A percentile compares a stretch with the other conserved stretches of the same genome.
phyloP scores from a whole-genome alignment of 2,329 filamentous ascomycete genomes.

The Calonectria multiphialidica region DNA sequence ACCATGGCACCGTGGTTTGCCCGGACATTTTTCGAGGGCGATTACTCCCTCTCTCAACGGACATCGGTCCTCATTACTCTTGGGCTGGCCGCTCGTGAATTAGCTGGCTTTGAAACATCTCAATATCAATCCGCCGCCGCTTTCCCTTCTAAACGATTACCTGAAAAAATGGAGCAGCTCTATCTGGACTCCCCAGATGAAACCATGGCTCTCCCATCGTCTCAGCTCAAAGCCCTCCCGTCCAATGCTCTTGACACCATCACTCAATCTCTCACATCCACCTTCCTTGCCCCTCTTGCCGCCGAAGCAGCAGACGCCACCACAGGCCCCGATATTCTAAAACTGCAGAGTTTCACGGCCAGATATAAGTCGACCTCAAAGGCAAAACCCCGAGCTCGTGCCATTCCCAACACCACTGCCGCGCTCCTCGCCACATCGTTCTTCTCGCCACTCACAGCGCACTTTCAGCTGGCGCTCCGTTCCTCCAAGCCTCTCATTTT shows the following conservation, averaged over 20 bases:
- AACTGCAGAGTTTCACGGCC: constrained; percentile 89
- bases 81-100: constrained; percentile 84
- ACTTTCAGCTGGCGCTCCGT: constrained; percentile 77
- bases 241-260: constrained; percentile 76
- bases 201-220: constrained; percentile 40
- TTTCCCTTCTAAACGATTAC: constrained; percentile 87
- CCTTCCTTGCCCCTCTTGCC: constrained; percentile 85
- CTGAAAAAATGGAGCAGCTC: constrained; percentile 77
- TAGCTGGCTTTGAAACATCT: constrained; percentile 80
- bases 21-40: constrained; percentile 88
- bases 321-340: constrained; percentile 85
- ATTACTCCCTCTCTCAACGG: constrained; percentile 89
- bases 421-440: constrained; percentile 80
- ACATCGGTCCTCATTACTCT: constrained; percentile 85
- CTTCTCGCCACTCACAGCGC: constrained; percentile 87
- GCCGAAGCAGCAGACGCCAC: constrained; percentile 83
- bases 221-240: constrained; percentile 63
- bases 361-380: constrained; percentile 51
- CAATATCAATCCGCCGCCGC: constrained; percentile 61
- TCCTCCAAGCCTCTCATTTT: constrained; percentile 71
- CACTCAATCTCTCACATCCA: constrained; percentile 74
- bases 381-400: constrained; percentile 57
- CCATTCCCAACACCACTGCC: constrained; percentile 82
- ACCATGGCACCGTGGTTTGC: constrained; percentile 88
- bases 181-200: constrained; percentile 63